These are phyloP conservation scores for Tephrocybe sp. DNA, from an alignment of 768 basidiomycete genomes.

Conservation along the genomic window DNA sequence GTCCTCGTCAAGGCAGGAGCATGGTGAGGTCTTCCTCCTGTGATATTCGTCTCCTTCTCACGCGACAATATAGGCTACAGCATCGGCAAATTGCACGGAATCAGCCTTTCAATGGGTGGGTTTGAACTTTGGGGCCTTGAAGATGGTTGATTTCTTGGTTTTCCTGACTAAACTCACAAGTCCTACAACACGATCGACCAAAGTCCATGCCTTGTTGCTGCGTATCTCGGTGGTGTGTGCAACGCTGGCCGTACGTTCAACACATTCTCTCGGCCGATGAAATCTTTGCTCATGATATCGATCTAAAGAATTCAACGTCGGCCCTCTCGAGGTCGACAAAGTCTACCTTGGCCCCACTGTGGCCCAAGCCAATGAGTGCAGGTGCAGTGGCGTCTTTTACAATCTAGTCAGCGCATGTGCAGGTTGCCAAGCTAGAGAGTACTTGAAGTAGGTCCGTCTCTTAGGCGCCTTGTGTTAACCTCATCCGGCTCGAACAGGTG, in stretches of 20 bases:
- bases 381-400: constrained; percentile 54
- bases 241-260: constrained; percentile 31
- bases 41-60: constrained; percentile 1
- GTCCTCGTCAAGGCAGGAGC: background rate
- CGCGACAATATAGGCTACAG: constrained; percentile 14
- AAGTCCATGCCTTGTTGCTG: constrained; percentile 45
- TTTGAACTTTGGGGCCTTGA: background rate
- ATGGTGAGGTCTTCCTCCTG: constrained; percentile 12
- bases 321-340: constrained; percentile 25
- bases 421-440: constrained; percentile 40
- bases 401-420: constrained; percentile 53
- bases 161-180: constrained; percentile 23
- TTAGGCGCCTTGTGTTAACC: background rate
- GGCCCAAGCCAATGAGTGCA: constrained; percentile 38
- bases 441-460: constrained; percentile 24
- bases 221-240: constrained; percentile 42
- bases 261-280: background rate
- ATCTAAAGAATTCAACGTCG: constrained; percentile 34
- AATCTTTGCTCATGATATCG: constrained; percentile 1
- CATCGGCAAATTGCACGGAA: constrained; percentile 19
- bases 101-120: constrained; percentile 5
- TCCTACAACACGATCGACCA: constrained; percentile 37
- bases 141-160: too few species aligned
- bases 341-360: constrained; percentile 39
- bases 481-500: constrained; percentile 34